Evolutionary conservation across 2,329 filamentous ascomycete genomes (phyloP).

Genomic region (Nigrograna mackinnonii): DNA sequence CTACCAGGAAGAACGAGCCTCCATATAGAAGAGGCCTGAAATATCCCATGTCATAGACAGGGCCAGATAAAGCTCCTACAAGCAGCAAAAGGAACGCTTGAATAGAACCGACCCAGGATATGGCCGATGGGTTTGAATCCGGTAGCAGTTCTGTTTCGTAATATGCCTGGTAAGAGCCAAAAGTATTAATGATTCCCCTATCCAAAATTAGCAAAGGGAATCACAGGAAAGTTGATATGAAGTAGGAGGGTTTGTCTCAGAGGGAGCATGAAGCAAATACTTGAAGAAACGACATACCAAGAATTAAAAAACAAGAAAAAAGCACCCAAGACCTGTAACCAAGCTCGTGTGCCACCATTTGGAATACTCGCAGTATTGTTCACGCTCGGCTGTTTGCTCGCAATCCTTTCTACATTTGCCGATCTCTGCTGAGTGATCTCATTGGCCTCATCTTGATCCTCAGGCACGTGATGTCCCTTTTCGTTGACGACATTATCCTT

Average conservation of each 20-base stretch:
- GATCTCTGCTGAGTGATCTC: too few species aligned
- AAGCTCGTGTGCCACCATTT: conserved; percentile 50
- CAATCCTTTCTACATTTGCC: too few species aligned
- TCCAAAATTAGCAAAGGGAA: neutral
- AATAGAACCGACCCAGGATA: conserved; percentile 55
- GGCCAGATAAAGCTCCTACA: conserved; percentile 51
- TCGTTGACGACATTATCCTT: too few species aligned
- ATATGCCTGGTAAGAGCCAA: conserved; percentile 54
- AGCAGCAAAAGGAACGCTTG: conserved; percentile 53
- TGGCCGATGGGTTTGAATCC: conserved; percentile 45
- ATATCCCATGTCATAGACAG: conserved; percentile 55
- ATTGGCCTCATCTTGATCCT: too few species aligned
- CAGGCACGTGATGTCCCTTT: too few species aligned
- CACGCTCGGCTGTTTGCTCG: conserved; percentile 35
- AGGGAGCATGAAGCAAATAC: too few species aligned
- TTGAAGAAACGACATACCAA: conserved; percentile 39
- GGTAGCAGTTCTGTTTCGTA: conserved; percentile 48
- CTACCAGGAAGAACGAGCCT: conserved; percentile 50
- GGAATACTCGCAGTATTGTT: conserved; percentile 48
- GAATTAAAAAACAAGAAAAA: conserved; percentile 55
- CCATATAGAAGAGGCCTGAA: conserved; percentile 46
- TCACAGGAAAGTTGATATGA: too few species aligned
- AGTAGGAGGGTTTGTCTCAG: too few species aligned
- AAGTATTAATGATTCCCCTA: conserved; percentile 51
- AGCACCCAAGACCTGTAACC: conserved; percentile 52